Base-by-base conservation (phyloP, 1,284 basidiomycete genomes). In the Ustilago trichophora region DNA sequence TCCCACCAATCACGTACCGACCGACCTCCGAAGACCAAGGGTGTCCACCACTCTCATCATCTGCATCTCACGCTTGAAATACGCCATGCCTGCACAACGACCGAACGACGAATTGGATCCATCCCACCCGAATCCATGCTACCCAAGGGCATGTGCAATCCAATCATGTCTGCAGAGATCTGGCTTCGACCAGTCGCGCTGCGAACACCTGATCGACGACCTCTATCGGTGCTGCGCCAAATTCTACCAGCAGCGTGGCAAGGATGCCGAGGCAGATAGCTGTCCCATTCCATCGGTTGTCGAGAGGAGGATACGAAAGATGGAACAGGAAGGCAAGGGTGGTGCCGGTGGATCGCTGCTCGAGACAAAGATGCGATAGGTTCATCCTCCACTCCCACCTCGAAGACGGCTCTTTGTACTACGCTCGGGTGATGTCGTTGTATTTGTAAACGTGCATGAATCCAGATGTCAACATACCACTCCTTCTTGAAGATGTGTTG, bases 141-240 rank as follows among this genome's bases (percentile, higher is more conserved):
- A 80, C 54, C 69, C 74, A 6, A 40, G 56, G 21, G 77, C 77
- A 10, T 80, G 78, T 56, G 69, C 59, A 7, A 76, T 80, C 33
- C 78, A 80, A 34, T 48, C 52, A 9, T 80, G 78, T 51, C 65
- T 80, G 22, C 73, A 78, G 41, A 70, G 64, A 27, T 62, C 68
- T 13, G 62, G 62, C 37, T 78, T 65, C 49, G 55, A 78, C 40
- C 78, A 80, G 41, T 65, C 75, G 4, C 64, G 63, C n/a, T 80
- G 78, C 51, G 64, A 77, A 32, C 43, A 64, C 32, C 52, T 77
- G 26, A 64, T 80, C 22, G 64, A 73, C 45, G 69, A 74, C 24
- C 64, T 80, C 11, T 78, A 80, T 35, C 57, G 71, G 7, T 80
- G 78, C 65, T 80, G 78, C 46, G 67, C 54, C 25, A 41, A 48